phyloP scores from a whole-genome alignment of 208 protist genomes.

The Leishmania martiniquensis region DNA sequence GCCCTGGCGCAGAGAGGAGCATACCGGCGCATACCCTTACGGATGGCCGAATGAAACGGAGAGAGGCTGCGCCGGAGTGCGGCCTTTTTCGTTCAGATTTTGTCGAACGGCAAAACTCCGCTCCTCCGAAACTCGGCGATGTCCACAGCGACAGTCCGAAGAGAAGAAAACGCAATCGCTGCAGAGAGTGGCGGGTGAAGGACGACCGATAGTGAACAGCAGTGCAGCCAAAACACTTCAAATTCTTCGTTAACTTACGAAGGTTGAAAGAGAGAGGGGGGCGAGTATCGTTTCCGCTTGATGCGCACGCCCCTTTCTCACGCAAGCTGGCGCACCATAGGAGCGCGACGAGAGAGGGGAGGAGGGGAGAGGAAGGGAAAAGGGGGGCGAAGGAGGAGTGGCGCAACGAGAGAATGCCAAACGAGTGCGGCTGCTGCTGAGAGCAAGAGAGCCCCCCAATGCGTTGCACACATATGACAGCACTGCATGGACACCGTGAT shows the following conservation, averaged over 20 bases:
- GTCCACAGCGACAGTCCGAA: not conserved
- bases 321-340: not conserved
- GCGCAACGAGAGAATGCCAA: not conserved
- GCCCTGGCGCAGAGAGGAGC: constrained; percentile 18
- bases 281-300: not conserved
- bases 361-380: not conserved
- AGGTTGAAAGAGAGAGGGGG: not conserved
- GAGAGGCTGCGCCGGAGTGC: not conserved
- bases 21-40: constrained; percentile 24
- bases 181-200: not conserved
- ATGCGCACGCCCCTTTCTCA: not conserved
- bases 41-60: not conserved
- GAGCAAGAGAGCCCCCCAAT: constrained; percentile 5
- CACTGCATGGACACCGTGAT: not conserved
- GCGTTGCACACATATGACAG: not conserved
- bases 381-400: not conserved
- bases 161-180: not conserved
- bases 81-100: not conserved
- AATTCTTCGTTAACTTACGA: not conserved
- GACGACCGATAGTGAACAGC: not conserved
- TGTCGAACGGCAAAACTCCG: not conserved
- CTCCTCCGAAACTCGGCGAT: not conserved
- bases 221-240: not conserved
- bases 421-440: not conserved
- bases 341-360: too few species aligned